Base-by-base conservation (phyloP, 768 basidiomycete genomes). In the Pleurotus eryngii region DNA sequence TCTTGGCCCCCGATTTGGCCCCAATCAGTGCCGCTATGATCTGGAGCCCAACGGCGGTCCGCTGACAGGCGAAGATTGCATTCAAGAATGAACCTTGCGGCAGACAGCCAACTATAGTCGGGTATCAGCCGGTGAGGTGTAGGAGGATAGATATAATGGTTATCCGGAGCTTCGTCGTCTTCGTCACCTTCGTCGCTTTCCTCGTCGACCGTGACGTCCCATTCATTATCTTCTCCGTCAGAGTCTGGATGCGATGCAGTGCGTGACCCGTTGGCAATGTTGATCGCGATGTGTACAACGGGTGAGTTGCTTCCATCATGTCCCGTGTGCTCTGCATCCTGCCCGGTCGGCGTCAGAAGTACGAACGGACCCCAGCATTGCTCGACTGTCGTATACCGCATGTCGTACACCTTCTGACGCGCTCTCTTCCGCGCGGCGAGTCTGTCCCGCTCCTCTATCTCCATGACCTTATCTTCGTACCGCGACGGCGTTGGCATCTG, bases 51-150 rank as follows among this genome's bases (percentile, higher is more conserved):
- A 22, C 59, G 55, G 9, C 26, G 5, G 30, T 55, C 24, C 4
- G 56, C 61, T 26, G 76, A 70, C 3, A 81, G 80, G 9, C 68
- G 71, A 57, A 84, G 55, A 57, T 83, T 85, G 30, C 74, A 72
- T 61, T 85, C 82, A 14, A 84, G 72, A 8, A 83, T 69, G 20
- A 77, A 68, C 11, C 83, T 75, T 7, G 72, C 81, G 12, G 80
- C 77, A 2, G 80, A 72, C 11, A 84, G 75, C 66, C 74, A 84
- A 2, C 70, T 68, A 65, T 83, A 85, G 61, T 85, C 83, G 0
- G 79, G 79, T 14, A 76, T 59, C 15, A 68, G 66, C 18, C 77
- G 68, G 24, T 69, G 65, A 3, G 67, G 62, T 9, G 59, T 37
- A 3, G 67, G 59, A 5, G 66, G 66, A 20, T 66, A 26, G 14